These are phyloP conservation scores for Zychaea mexicana DNA, from an alignment of 371 early-diverging fungal species.

Conservation along the genomic window DNA sequence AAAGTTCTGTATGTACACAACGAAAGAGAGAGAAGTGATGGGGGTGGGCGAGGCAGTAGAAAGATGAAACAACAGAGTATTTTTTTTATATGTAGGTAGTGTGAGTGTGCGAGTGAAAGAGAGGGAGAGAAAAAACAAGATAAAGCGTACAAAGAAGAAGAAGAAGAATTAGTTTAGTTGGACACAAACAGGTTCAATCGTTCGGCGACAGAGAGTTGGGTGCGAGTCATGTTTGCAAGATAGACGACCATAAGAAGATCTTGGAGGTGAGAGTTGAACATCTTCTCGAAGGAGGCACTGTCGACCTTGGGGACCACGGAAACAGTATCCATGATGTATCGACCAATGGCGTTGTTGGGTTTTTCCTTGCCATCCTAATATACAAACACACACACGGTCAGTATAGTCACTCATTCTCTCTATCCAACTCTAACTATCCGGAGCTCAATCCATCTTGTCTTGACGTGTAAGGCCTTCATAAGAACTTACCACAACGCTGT, in stretches of 20 bases:
- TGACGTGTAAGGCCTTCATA: no score
- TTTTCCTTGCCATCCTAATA: conserved; percentile 58
- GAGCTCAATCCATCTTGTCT: no score
- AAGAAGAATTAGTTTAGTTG: conserved; percentile 18
- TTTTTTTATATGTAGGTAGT: not conserved
- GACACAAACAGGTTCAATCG: conserved; percentile 80
- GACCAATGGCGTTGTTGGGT: conserved; percentile 85
- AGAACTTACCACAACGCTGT: conserved; percentile 71
- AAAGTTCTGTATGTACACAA: no score
- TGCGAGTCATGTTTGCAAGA: conserved; percentile 91
- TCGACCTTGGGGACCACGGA: conserved; percentile 90
- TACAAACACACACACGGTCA: not conserved
- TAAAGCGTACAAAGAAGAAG: not conserved
- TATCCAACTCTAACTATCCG: no score
- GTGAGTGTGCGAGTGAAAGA: not conserved
- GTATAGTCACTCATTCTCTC: no score
- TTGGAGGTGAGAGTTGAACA: conserved; percentile 91
- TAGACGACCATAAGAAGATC: conserved; percentile 96
- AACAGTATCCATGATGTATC: conserved; percentile 92
- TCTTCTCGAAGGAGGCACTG: conserved; percentile 80
- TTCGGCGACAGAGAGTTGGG: conserved; percentile 92
- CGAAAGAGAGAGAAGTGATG: no score
- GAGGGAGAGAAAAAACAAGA: not conserved
- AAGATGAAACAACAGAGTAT: not conserved
- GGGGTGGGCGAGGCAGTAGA: no score